Evolutionary conservation across 129 eudicot species (phyloP), one percentile per base, ranked within the genome.

Genomic region (Glebionis coronaria): DNA sequence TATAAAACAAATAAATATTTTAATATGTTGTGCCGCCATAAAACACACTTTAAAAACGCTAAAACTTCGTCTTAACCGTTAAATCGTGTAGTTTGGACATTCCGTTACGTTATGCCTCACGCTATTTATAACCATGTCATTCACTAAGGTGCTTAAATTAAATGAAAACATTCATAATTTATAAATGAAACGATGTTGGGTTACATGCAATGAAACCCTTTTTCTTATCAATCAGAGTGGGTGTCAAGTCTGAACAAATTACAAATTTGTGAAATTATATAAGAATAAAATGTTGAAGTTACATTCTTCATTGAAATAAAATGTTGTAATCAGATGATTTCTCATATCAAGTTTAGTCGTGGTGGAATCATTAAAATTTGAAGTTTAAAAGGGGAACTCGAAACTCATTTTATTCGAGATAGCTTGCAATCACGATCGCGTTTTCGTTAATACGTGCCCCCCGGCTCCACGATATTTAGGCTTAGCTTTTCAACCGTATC

Each of bases 331-430:
- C 35, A 28, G 3, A 58, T 13, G 49, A 15, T 52, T 45, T 58
- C 25, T 58, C 29, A 12, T 29, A 27, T 44, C 66, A 45, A 57
- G 18, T 12, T n/a, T n/a, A 16, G 15, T 12, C 44, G 28, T 58
- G 0, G 9, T 59, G 59, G 29, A 70, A 70, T 38, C 46, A 20
- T n/a, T 12, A 20, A 70, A 42, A 29, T n/a, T 70, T 70, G 75
- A 70, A 70, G 75, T 70, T 46, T 70, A 0, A 44, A 60, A 70
- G 75, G 75, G 75, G 75, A 70, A 70, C 75, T 70, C 75, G 49
- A 51, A 61, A 61, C 67, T 59, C 23, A 16, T 49, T 21, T 56
- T 2, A 51, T 68, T 58, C 65, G 28, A 35, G 13, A 56, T n/a
- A 44, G 20, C n/a, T n/a, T n/a, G n/a, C 55, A n/a, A 56, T 10